Percentiles rank a stretch among this genome's conserved stretches.
Conservation (phyloP, 83 land plant species). For the Picea abies region DNA sequence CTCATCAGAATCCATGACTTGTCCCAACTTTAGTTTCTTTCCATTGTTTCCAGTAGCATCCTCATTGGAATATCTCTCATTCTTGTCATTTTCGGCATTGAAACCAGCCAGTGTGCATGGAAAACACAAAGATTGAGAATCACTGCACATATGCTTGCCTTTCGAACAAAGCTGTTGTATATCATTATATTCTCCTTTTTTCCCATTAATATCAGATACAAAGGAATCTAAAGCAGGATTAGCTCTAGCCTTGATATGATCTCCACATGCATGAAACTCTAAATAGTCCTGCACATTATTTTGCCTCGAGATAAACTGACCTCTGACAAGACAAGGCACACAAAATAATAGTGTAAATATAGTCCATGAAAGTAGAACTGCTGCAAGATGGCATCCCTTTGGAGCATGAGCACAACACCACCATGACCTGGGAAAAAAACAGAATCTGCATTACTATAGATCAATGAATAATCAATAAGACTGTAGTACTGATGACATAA, state of each 20-base stretch:
- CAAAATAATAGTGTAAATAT: constrained; percentile 10
- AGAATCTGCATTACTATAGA: no score
- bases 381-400: constrained; percentile 13
- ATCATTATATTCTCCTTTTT: background rate
- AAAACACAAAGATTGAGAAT: constrained; percentile 32
- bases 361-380: constrained; percentile 16
- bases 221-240: background rate
- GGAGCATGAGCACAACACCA: constrained; percentile 17
- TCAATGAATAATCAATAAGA: no score
- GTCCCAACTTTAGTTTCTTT: constrained; percentile 5
- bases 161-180: background rate
- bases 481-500: no score
- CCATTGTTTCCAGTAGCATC: constrained; percentile 5
- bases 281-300: background rate
- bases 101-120: constrained; percentile 30
- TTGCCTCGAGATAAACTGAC: constrained; percentile 10
- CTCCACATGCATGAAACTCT: constrained; percentile 14
- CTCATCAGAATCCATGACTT: background rate
- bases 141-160: constrained; percentile 18
- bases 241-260: background rate
- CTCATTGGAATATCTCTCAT: constrained; percentile 6
- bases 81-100: background rate
- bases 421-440: constrained; percentile 4
- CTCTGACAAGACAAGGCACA: constrained; percentile 15
- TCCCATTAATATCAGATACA: constrained; percentile 1